A percentile compares a stretch with the other conserved stretches of the same genome.
These are phyloP conservation scores for Oryza coarctata DNA, from an alignment of 176 grass and related monocot genomes.

Conservation along the genomic window DNA sequence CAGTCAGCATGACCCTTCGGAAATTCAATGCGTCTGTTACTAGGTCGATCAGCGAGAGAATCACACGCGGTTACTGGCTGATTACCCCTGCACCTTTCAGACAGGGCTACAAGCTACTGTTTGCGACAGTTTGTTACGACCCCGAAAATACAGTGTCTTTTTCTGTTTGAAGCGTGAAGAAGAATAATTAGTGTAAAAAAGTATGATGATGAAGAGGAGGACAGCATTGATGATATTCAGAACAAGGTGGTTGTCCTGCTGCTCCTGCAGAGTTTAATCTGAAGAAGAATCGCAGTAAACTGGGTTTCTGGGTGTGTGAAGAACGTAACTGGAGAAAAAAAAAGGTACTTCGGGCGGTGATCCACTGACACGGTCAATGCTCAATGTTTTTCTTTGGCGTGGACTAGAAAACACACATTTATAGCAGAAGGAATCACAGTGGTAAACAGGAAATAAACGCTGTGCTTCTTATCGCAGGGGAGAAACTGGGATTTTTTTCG, in stretches of 20 bases:
- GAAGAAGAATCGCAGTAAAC: slow-evolving; percentile 12
- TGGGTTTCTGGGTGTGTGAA: not conserved
- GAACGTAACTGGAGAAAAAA: too few species aligned
- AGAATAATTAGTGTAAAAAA: slow-evolving; percentile 13
- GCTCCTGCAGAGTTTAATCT: slow-evolving; percentile 28
- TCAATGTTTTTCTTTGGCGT: not conserved
- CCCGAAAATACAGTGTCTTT: not conserved
- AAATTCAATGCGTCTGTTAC: not conserved
- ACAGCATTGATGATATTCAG: slow-evolving; percentile 17
- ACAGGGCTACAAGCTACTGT: not conserved
- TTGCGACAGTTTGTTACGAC: not conserved
- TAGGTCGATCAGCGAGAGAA: not conserved
- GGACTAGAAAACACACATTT: slow-evolving; percentile 17
- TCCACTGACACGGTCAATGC: slow-evolving; percentile 45
- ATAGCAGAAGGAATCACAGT: slow-evolving; percentile 1
- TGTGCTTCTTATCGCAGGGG: not conserved
- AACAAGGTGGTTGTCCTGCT: not conserved
- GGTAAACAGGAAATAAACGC: not conserved
- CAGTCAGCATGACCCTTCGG: not conserved
- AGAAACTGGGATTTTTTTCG: not conserved
- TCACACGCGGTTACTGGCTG: not conserved
- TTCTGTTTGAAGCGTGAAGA: not conserved
- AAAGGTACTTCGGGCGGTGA: not conserved
- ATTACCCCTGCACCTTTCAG: not conserved
- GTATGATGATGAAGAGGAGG: not conserved